Evolutionary conservation across 768 basidiomycete genomes (phyloP).

Genomic region (Omphalotus guepiniiformis): DNA sequence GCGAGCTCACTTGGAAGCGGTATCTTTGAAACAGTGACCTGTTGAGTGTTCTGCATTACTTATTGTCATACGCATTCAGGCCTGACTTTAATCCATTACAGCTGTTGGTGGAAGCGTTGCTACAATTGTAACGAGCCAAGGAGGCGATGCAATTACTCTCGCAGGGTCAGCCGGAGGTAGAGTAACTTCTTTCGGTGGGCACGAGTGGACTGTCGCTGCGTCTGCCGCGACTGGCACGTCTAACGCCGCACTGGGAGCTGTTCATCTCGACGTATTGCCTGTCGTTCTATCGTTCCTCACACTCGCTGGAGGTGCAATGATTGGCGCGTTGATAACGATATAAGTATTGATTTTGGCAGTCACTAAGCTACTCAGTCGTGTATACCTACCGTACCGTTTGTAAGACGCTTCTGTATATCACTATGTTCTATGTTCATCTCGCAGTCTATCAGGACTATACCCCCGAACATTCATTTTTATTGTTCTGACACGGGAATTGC

Average conservation of each 20-base stretch:
- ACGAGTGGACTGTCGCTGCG: slow-evolving; percentile 48
- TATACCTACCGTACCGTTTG: too few relatives aligned
- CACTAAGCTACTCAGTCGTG: too few relatives aligned
- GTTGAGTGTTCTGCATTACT: slow-evolving; percentile 21
- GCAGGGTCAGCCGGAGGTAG: slow-evolving; percentile 38
- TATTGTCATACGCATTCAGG: slow-evolving; percentile 17
- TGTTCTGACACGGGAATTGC: too few relatives aligned
- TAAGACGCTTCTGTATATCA: too few relatives aligned
- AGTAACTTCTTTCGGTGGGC: slow-evolving; percentile 49
- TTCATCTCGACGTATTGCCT: neutral
- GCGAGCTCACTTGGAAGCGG: slow-evolving; percentile 22
- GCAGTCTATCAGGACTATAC: too few relatives aligned
- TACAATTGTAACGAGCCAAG: slow-evolving; percentile 55
- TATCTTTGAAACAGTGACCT: slow-evolving; percentile 38
- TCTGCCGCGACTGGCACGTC: slow-evolving; percentile 16
- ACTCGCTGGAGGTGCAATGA: slow-evolving; percentile 33
- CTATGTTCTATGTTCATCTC: too few relatives aligned
- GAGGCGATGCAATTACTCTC: slow-evolving; percentile 58
- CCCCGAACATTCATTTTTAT: too few relatives aligned
- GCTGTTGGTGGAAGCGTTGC: slow-evolving; percentile 49
- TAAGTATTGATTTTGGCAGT: too few relatives aligned
- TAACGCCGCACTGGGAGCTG: neutral
- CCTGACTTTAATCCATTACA: slow-evolving; percentile 18
- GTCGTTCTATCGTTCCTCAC: slow-evolving; percentile 21
- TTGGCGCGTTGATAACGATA: slow-evolving; percentile 40